These are phyloP conservation scores for Cercospora berteroae DNA, from an alignment of 2,329 filamentous ascomycete species.

Conservation along the genomic window DNA sequence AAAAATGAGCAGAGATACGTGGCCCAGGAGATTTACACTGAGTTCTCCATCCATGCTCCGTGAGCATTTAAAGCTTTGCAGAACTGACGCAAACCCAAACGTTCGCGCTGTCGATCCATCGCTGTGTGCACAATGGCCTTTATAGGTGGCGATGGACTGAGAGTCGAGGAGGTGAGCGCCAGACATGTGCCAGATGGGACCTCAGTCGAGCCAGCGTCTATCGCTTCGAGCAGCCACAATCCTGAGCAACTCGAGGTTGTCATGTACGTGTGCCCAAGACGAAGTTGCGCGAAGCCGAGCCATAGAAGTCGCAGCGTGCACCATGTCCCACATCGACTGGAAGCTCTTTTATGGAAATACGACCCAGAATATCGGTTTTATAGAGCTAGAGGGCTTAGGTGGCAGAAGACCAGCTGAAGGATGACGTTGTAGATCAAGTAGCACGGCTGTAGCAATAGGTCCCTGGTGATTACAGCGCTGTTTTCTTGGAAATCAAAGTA, in stretches of 20 bases:
- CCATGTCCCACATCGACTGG: background rate
- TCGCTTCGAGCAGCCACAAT: background rate
- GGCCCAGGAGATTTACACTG: background rate
- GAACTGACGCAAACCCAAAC: background rate
- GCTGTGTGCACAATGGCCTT: background rate
- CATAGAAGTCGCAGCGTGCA: background rate
- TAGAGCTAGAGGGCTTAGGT: too few species aligned
- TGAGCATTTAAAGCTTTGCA: background rate
- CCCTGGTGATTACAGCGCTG: too few species aligned
- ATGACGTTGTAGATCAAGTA: too few species aligned
- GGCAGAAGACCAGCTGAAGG: too few species aligned
- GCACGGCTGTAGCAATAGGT: too few species aligned
- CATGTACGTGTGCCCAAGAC: background rate
- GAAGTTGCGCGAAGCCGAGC: background rate
- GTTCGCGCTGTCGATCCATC: background rate
- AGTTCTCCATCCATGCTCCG: background rate
- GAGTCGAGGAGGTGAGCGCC: background rate
- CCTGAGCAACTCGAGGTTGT: background rate
- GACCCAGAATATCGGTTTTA: too few species aligned
- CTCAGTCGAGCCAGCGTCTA: background rate
- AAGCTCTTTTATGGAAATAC: background rate
- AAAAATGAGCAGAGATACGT: background rate
- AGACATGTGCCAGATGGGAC: background rate
- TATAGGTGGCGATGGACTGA: background rate
- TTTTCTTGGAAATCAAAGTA: too few species aligned